A percentile compares a stretch with the other conserved stretches of the same genome.
Conservation (phyloP, 140 eudicot species). For the Anethum foeniculum region DNA sequence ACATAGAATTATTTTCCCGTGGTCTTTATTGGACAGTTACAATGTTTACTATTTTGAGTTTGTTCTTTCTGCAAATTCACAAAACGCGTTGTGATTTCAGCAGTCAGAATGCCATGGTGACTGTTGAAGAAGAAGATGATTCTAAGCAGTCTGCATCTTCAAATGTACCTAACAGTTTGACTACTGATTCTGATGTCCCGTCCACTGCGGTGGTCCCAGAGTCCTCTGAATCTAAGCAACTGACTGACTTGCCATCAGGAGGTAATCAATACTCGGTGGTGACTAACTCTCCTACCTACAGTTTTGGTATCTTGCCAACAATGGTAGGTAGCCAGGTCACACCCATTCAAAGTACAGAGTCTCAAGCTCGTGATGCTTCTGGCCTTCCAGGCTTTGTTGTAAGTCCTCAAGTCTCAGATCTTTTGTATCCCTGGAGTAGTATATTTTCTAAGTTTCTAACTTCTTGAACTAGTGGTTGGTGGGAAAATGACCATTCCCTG, state of each 20-base stretch:
- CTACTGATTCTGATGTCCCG: constrained; percentile 44
- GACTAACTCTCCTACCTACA: constrained; percentile 46
- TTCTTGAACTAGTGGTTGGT: not conserved
- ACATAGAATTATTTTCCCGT: not conserved
- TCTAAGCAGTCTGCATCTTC: constrained; percentile 45
- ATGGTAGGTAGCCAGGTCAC: constrained; percentile 39
- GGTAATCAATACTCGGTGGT: constrained; percentile 41
- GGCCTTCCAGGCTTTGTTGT: constrained; percentile 71
- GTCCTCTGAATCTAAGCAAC: constrained; percentile 41
- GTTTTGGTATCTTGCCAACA: constrained; percentile 60
- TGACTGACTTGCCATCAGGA: constrained; percentile 34
- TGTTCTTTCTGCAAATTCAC: constrained; percentile 8
- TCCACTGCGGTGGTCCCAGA: constrained; percentile 42
- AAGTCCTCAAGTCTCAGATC: constrained; percentile 27
- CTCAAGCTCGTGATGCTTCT: constrained; percentile 62
- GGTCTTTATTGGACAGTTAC: not conserved
- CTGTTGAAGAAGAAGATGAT: constrained; percentile 31
- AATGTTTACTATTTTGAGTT: not conserved
- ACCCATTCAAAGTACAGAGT: constrained; percentile 54
- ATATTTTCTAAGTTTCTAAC: not conserved
- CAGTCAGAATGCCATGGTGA: constrained; percentile 30
- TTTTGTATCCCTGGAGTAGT: not conserved
- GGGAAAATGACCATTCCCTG: not conserved
- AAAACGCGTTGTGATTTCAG: constrained; percentile 28
- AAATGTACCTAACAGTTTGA: constrained; percentile 33